Percentiles rank a stretch among this genome's conserved stretches.
Evolutionary conservation across 345 rosid species (phyloP).

Genomic region (Cardamine occulta): DNA sequence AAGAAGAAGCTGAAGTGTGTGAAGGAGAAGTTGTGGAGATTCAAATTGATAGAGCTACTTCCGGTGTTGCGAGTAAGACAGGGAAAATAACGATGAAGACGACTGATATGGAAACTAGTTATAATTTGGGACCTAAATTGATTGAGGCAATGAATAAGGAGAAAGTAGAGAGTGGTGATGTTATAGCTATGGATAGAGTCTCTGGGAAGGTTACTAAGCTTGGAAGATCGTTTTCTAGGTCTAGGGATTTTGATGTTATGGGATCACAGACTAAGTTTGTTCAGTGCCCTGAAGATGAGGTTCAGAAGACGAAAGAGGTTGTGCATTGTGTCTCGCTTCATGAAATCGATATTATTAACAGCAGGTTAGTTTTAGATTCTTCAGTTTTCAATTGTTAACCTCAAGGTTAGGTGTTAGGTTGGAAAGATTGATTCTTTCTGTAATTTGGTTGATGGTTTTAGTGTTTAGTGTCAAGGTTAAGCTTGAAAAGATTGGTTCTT

Average conservation of each 20-base stretch:
- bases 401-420: constrained; percentile 2
- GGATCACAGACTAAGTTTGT: constrained; percentile 90
- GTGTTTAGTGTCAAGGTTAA: not conserved
- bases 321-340: constrained; percentile 90
- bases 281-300: constrained; percentile 93
- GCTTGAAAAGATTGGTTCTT: not conserved
- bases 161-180: constrained; percentile 94
- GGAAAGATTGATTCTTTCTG: not conserved
- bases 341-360: constrained; percentile 93
- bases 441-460: too few relatives aligned
- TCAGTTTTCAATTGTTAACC: not conserved
- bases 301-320: constrained; percentile 90
- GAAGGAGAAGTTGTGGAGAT: constrained; percentile 92
- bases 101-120: constrained; percentile 86
- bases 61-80: constrained; percentile 77
- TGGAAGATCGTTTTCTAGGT: constrained; percentile 87
- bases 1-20: constrained; percentile 79
- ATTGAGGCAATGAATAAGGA: constrained; percentile 84
- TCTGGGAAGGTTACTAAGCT: constrained; percentile 83
- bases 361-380: constrained; percentile 56
- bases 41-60: constrained; percentile 73
- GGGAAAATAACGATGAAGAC: constrained; percentile 90
- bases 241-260: constrained; percentile 89
- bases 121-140: constrained; percentile 86
- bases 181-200: constrained; percentile 75